A percentile compares a stretch with the other conserved stretches of the same genome.
These are phyloP conservation scores for Tephrocybe sp. DNA, from an alignment of 768 basidiomycete genomes.

Conservation along the genomic window DNA sequence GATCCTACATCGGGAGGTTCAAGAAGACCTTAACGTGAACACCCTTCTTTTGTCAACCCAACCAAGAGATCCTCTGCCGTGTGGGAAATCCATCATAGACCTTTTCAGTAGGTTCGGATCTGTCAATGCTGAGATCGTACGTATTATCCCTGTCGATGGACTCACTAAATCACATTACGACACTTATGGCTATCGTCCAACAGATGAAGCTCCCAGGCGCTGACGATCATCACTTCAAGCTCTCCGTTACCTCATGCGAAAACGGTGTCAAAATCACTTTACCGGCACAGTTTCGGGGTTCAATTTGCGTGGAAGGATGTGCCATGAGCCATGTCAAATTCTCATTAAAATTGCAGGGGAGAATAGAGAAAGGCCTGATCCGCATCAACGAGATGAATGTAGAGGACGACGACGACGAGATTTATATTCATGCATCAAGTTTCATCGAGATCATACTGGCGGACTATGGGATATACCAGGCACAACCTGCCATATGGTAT, in stretches of 20 bases:
- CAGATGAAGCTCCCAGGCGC: slow-evolving; percentile 15
- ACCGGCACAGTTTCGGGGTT: slow-evolving; percentile 7
- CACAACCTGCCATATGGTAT: slow-evolving; percentile 2
- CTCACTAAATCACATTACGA: too few species aligned
- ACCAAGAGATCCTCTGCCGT: slow-evolving; percentile 9
- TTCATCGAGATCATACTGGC: slow-evolving; percentile 10
- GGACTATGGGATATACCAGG: background rate
- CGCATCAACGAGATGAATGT: slow-evolving; percentile 8
- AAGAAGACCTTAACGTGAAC: too few species aligned
- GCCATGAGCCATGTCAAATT: slow-evolving; percentile 9
- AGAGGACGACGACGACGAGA: slow-evolving; percentile 11
- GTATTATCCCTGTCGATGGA: too few species aligned
- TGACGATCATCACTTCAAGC: slow-evolving; percentile 11
- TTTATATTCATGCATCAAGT: slow-evolving; percentile 14
- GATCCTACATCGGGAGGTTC: slow-evolving; percentile 4
- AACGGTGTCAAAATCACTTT: slow-evolving; percentile 10
- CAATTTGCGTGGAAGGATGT: slow-evolving; percentile 13
- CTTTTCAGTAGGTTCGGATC: slow-evolving; percentile 15
- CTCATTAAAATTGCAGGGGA: slow-evolving; percentile 2
- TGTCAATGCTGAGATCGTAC: slow-evolving; percentile 16
- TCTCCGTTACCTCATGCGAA: slow-evolving; percentile 13
- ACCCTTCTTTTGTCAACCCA: slow-evolving; percentile 13
- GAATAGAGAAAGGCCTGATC: slow-evolving; percentile 12
- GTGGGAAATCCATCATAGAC: slow-evolving; percentile 11
- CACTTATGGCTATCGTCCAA: too few species aligned